Evolutionary conservation across 140 eudicot genomes (phyloP).

Genomic region (Anethum foeniculum): DNA sequence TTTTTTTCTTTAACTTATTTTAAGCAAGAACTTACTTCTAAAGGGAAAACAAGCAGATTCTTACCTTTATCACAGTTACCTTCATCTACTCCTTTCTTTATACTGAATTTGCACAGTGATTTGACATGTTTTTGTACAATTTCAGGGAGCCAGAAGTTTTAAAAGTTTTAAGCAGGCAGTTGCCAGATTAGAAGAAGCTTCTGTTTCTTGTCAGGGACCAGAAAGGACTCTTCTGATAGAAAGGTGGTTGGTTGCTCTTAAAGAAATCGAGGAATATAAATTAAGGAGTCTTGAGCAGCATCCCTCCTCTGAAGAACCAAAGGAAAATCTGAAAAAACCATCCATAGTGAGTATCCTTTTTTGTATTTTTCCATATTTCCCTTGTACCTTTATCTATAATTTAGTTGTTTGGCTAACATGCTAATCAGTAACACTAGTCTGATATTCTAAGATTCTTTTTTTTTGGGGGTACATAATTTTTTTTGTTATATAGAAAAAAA

Average conservation of each 20-base stretch:
- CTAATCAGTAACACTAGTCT: background rate
- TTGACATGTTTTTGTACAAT: constrained; percentile 3
- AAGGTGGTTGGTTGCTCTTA: constrained; percentile 75
- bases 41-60: background rate
- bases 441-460: background rate
- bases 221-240: constrained; percentile 70
- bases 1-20: background rate
- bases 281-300: constrained; percentile 39
- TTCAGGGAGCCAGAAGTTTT: constrained; percentile 63
- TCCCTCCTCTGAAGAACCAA: constrained; percentile 51
- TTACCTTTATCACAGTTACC: background rate
- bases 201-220: constrained; percentile 73
- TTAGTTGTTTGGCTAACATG: background rate
- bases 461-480: background rate
- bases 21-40: background rate
- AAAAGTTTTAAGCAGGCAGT: constrained; percentile 79
- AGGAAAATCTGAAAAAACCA: constrained; percentile 47
- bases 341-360: constrained; percentile 40
- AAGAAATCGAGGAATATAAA: constrained; percentile 54
- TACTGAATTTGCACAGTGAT: background rate
- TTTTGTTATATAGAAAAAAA: background rate
- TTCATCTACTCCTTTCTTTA: background rate
- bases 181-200: constrained; percentile 85
- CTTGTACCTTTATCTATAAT: background rate
- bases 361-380: background rate